Evolutionary conservation across 2,329 filamentous ascomycete genomes (phyloP), one percentile per base, ranked within the genome.

Genomic region (Ceratocystis papillata): DNA sequence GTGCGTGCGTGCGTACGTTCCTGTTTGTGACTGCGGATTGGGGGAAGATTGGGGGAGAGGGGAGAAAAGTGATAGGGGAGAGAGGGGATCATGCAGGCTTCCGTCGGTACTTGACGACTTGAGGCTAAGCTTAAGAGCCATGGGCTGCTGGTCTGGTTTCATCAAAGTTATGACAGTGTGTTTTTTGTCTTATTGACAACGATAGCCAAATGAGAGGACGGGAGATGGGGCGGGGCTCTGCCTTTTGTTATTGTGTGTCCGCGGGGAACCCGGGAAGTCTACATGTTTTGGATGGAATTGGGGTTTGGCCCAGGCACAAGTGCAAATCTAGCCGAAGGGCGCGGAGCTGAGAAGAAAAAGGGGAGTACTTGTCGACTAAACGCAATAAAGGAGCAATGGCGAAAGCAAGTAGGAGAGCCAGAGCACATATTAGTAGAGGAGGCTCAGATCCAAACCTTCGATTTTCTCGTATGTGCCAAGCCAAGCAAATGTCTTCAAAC

Each of bases 81-180:
- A 41, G 37, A 15, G 55, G 28, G 55, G 55, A 20, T 59, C 12
- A 59, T 59, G 55, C 55, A 59, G n/a, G 55, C 17, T 59, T 59
- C 55, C 28, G 28, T 59, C 55, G 28, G 55, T 59, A 37, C 55
- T 59, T 59, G 48, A 28, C 12, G 48, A 28, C 37, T 12, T 41
- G 50, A 28, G 28, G 25, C 28, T 37, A 33, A 37, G 55, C 12
- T 30, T 10, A 59, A 37, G 55, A 59, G 55, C 7, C 25, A 59
- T 30, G 55, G 33, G 28, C 55, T 53, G 10, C 48, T 37, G 28
- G 55, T 30, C 55, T 37, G 7, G 28, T 37, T 37, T 59, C 55
- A 33, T 37, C 28, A 15, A 30, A 28, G 55, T 37, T n/a, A 20
- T 37, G 30, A 30, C 28, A 59, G 28, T 17, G 20, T 20, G 6